Conservation (phyloP, 2,329 filamentous ascomycete genomes). For the Calonectria multiphialidica region DNA sequence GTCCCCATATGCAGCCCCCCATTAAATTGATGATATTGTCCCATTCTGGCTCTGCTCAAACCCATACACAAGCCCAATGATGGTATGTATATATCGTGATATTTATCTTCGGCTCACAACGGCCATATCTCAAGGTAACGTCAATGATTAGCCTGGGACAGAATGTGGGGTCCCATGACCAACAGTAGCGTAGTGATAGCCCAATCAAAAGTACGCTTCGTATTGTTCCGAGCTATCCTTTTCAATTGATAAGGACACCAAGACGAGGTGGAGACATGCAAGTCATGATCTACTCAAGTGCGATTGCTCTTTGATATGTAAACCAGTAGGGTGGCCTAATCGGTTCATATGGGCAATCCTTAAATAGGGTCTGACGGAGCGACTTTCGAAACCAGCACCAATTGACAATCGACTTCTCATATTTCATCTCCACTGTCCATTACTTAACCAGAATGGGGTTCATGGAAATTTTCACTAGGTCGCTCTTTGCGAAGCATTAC, state of each 20-base stretch:
- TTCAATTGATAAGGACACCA: neutral
- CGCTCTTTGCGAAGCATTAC: conserved; percentile 9
- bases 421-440: neutral
- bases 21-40: too few relatives aligned
- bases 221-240: neutral
- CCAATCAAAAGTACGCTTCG: neutral
- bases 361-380: too few relatives aligned
- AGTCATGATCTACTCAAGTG: neutral
- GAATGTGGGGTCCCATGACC: neutral
- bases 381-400: too few relatives aligned
- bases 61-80: too few relatives aligned
- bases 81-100: too few relatives aligned
- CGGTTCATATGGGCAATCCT: too few relatives aligned
- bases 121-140: too few relatives aligned
- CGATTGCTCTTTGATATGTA: neutral
- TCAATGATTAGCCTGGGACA: neutral
- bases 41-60: too few relatives aligned
- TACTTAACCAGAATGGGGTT: neutral
- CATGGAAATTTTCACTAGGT: neutral
- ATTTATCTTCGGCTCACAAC: too few relatives aligned
- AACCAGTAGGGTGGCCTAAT: neutral
- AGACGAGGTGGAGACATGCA: neutral
- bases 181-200: neutral
- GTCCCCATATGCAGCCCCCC: too few relatives aligned
- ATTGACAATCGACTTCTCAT: too few relatives aligned